These are phyloP conservation scores for Cladosporium sp. DNA, from an alignment of 2,329 filamentous ascomycete genomes.

Conservation along the genomic window DNA sequence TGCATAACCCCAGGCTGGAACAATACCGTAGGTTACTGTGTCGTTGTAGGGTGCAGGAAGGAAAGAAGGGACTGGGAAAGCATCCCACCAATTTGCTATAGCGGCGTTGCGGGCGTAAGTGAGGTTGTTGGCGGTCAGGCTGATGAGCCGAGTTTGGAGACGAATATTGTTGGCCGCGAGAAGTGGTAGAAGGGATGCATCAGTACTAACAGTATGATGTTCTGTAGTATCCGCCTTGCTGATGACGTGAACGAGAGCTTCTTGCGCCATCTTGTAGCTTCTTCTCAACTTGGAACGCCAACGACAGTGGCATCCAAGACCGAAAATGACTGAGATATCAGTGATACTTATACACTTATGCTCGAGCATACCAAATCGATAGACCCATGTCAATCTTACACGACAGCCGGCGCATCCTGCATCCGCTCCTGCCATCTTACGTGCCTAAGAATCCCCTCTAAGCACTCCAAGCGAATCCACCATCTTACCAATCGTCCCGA, in stretches of 20 bases:
- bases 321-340: background rate
- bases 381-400: background rate
- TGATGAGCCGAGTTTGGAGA: constrained; percentile 12
- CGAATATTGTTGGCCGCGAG: constrained; percentile 13
- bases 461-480: background rate
- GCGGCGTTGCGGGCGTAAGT: constrained; percentile 26
- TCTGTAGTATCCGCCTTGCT: constrained; percentile 15
- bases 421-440: background rate
- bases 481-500: too few relatives aligned
- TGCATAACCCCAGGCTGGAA: constrained; percentile 48
- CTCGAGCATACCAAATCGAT: background rate
- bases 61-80: constrained; percentile 39
- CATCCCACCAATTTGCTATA: constrained; percentile 39
- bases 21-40: constrained; percentile 40
- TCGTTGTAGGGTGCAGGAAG: constrained; percentile 38
- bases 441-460: background rate
- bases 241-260: constrained; percentile 18
- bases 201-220: constrained; percentile 11
- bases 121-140: constrained; percentile 21
- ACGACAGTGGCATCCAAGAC: background rate
- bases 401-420: background rate
- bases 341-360: background rate
- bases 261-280: background rate
- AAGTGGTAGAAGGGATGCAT: background rate
- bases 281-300: background rate